These are phyloP conservation scores for Trichoderma virens DNA, from an alignment of 495 filamentous ascomycete genomes.

Conservation along the genomic window DNA sequence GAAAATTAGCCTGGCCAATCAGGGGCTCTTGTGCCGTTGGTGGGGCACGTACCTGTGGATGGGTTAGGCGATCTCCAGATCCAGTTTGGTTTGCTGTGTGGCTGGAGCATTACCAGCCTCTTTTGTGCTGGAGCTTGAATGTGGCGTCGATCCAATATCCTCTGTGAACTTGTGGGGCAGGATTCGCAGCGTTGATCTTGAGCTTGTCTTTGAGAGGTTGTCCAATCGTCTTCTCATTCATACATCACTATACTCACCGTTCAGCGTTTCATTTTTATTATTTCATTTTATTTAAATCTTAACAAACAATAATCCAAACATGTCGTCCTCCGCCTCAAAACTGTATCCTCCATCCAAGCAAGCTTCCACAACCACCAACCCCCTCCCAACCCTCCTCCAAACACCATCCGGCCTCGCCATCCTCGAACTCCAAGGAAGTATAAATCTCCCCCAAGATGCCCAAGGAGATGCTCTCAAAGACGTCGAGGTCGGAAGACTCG, in stretches of 20 bases:
- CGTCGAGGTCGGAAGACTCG: conserved; percentile 61
- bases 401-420: conserved; percentile 75
- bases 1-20: not conserved
- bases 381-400: conserved; percentile 77
- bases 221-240: too few species aligned
- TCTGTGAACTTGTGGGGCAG: not conserved
- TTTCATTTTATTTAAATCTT: not conserved
- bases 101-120: not conserved
- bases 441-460: conserved; percentile 53
- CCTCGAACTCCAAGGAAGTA: conserved; percentile 81
- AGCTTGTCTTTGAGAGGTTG: too few species aligned
- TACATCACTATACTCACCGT: too few species aligned
- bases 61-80: not conserved
- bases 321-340: not conserved
- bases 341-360: not conserved
- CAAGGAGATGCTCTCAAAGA: conserved; percentile 20
- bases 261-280: not conserved
- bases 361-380: conserved; percentile 27
- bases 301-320: not conserved
- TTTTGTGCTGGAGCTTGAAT: not conserved
- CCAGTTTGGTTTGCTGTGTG: not conserved
- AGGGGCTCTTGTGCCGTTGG: not conserved
- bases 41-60: not conserved
- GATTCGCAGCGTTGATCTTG: not conserved
- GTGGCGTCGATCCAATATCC: not conserved